Conservation (phyloP, 495 filamentous ascomycete genomes). For the Letharia lupina region DNA sequence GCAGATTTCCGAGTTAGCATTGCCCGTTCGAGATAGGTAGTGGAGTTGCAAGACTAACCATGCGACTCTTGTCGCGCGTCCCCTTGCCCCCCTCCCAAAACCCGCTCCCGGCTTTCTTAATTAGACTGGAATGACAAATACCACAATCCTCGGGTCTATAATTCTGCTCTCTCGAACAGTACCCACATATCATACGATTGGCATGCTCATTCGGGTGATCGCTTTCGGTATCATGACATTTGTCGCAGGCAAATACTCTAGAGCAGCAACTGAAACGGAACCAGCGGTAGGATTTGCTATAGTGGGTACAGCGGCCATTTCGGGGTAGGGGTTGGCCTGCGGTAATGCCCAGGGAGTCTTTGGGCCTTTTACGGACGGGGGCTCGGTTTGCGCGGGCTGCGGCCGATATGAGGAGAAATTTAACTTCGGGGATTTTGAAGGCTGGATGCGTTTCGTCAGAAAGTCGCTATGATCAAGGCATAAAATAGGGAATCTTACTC, state of each 20-base stretch:
- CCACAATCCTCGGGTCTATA: conserved; percentile 72
- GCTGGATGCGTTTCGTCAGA: conserved; percentile 25
- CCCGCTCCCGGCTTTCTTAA: conserved; percentile 62
- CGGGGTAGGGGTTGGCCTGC: conserved; percentile 71
- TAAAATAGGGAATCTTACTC: conserved; percentile 38
- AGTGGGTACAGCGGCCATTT: conserved; percentile 69
- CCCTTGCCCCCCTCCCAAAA: conserved; percentile 94
- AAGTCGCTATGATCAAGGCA: neutral
- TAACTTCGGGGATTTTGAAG: conserved; percentile 71
- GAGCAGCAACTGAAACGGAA: conserved; percentile 62
- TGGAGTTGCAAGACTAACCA: conserved; percentile 30
- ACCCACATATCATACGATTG: conserved; percentile 78
- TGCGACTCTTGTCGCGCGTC: conserved; percentile 58
- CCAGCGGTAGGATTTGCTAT: conserved; percentile 75
- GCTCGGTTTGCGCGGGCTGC: conserved; percentile 34
- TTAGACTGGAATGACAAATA: conserved; percentile 63
- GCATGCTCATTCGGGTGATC: conserved; percentile 78
- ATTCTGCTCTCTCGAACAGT: conserved; percentile 75
- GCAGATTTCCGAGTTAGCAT: too few species aligned
- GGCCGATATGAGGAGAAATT: conserved; percentile 63
- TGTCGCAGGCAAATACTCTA: conserved; percentile 72
- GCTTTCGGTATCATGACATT: conserved; percentile 67
- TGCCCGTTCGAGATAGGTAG: too few species aligned
- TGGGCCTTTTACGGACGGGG: conserved; percentile 47
- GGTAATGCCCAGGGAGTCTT: conserved; percentile 68